phyloP scores from a whole-genome alignment of 2,329 filamentous ascomycete species.

The Talaromyces sp. region DNA sequence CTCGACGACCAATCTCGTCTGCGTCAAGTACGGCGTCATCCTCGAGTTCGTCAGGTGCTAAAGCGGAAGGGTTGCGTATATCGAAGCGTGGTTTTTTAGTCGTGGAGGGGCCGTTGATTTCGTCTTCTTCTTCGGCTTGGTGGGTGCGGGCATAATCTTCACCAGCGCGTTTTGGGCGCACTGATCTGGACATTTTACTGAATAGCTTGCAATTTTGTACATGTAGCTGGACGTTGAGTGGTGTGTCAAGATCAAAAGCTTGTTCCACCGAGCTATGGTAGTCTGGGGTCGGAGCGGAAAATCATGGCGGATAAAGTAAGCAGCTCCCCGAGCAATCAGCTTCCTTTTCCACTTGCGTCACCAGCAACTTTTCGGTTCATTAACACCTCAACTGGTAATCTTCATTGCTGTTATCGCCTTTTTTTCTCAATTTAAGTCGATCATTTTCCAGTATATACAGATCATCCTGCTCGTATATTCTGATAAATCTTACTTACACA shows the following conservation, averaged over 20 bases:
- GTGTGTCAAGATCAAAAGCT: slow-evolving; percentile 1
- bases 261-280: slow-evolving; percentile 1
- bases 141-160: slow-evolving; percentile 77
- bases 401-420: too few species aligned
- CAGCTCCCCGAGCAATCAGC: slow-evolving; percentile 8
- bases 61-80: slow-evolving; percentile 85
- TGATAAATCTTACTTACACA: neutral
- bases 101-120: slow-evolving; percentile 42
- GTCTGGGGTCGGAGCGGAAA: slow-evolving; percentile 41
- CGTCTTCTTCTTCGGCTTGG: slow-evolving; percentile 51
- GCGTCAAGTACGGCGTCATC: slow-evolving; percentile 77
- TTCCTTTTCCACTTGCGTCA: slow-evolving; percentile 5
- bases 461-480: neutral
- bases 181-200: slow-evolving; percentile 56
- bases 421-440: neutral
- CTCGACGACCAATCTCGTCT: slow-evolving; percentile 79
- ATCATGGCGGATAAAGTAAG: slow-evolving; percentile 29
- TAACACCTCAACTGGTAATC: neutral
- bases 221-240: neutral
- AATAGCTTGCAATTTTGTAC: neutral
- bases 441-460: neutral
- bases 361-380: neutral
- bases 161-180: slow-evolving; percentile 76
- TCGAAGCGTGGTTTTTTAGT: slow-evolving; percentile 88
- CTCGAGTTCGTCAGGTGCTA: slow-evolving; percentile 76